Evolutionary conservation across 2,329 filamentous ascomycete species (phyloP).

Genomic region (Nemania abortiva): DNA sequence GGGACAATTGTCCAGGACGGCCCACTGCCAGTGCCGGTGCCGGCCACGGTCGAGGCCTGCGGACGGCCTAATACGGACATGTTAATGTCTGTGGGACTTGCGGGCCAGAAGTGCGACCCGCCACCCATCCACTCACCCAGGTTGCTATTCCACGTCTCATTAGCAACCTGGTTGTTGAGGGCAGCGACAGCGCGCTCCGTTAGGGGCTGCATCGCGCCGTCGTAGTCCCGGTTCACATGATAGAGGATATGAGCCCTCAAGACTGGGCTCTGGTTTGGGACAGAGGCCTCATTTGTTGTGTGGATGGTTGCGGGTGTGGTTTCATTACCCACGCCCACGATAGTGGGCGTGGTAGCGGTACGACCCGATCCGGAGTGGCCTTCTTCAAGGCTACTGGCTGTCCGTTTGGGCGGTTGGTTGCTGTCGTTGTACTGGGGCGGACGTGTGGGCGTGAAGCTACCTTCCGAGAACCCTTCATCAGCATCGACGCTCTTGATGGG

Average conservation of each 20-base stretch:
- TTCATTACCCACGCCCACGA: slow-evolving; percentile 4
- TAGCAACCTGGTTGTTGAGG: slow-evolving; percentile 30
- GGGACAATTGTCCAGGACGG: slow-evolving; percentile 35
- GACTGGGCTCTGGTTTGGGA: neutral
- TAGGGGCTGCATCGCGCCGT: slow-evolving; percentile 36
- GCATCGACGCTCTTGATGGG: neutral
- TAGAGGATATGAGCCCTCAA: slow-evolving; percentile 16
- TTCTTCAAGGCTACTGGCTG: neutral
- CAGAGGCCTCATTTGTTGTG: neutral
- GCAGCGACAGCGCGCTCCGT: slow-evolving; percentile 42
- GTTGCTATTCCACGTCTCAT: slow-evolving; percentile 30
- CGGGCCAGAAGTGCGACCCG: slow-evolving; percentile 23
- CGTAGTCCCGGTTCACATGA: slow-evolving; percentile 13
- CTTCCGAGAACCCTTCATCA: neutral
- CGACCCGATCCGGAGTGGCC: slow-evolving; percentile 20
- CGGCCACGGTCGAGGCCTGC: slow-evolving; percentile 32
- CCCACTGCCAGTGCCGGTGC: slow-evolving; percentile 21
- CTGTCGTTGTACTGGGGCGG: slow-evolving; percentile 22
- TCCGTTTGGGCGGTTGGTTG: neutral
- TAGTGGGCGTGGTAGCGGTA: slow-evolving; percentile 34
- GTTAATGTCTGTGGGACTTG: slow-evolving; percentile 21
- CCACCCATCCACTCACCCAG: slow-evolving; percentile 37
- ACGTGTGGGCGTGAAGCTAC: slow-evolving; percentile 13
- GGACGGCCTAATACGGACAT: slow-evolving; percentile 34
- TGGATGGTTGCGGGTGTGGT: slow-evolving; percentile 1